phyloP scores from a whole-genome alignment of 2,329 filamentous ascomycete species.

The Fusarium tjaetaba region DNA sequence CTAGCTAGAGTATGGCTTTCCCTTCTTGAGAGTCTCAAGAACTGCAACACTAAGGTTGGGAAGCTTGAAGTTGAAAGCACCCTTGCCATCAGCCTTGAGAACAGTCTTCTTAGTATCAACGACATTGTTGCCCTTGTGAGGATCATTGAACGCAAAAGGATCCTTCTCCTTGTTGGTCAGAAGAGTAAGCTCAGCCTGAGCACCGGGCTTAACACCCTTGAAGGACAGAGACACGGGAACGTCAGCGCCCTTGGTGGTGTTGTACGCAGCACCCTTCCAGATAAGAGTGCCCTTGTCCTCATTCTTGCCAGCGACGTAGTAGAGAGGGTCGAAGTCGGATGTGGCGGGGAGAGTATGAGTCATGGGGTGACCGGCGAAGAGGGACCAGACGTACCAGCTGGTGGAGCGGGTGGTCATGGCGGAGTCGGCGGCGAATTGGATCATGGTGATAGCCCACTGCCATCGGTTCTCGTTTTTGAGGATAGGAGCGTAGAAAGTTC shows the following conservation, averaged over 20 bases:
- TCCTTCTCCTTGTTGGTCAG: slow-evolving; percentile 54
- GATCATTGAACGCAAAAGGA: slow-evolving; percentile 57
- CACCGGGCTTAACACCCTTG: slow-evolving; percentile 53
- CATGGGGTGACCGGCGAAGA: slow-evolving; percentile 58
- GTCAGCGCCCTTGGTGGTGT: slow-evolving; percentile 56
- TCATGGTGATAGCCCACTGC: slow-evolving; percentile 62
- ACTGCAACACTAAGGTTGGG: slow-evolving; percentile 67
- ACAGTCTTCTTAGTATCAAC: slow-evolving; percentile 55
- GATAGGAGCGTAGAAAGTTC: slow-evolving; percentile 61
- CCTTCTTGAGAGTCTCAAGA: slow-evolving; percentile 54
- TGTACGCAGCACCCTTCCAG: slow-evolving; percentile 65
- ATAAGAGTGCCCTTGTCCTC: slow-evolving; percentile 53
- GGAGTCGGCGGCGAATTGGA: slow-evolving; percentile 60
- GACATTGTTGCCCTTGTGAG: slow-evolving; percentile 58
- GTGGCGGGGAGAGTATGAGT: slow-evolving; percentile 58
- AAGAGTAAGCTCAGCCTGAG: slow-evolving; percentile 56
- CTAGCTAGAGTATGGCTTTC: slow-evolving; percentile 4
- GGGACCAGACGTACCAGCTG: slow-evolving; percentile 61
- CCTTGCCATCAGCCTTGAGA: slow-evolving; percentile 55
- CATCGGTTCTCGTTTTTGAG: slow-evolving; percentile 61
- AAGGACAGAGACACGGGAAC: slow-evolving; percentile 59
- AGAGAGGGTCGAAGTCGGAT: slow-evolving; percentile 56
- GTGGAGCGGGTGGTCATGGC: slow-evolving; percentile 60
- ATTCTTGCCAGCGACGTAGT: slow-evolving; percentile 60
- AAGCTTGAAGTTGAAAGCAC: slow-evolving; percentile 62